A percentile compares a stretch with the other conserved stretches of the same genome.
phyloP scores from a whole-genome alignment of 495 filamentous ascomycete species.

The Penicillium canescens region DNA sequence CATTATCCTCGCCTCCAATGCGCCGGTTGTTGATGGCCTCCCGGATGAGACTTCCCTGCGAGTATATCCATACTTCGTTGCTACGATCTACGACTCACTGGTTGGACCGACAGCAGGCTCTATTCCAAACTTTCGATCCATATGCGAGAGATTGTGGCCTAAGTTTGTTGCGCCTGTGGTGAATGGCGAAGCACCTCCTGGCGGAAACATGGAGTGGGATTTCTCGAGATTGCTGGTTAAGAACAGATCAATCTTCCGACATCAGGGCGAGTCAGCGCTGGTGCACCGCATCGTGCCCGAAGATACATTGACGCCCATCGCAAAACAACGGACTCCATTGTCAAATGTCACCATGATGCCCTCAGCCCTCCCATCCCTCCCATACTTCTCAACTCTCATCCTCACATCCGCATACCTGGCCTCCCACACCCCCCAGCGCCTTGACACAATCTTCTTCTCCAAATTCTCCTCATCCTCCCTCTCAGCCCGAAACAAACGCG shows the following conservation, averaged over 20 bases:
- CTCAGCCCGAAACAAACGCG: conserved; percentile 48
- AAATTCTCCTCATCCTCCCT: conserved; percentile 64
- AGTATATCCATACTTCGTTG: conserved; percentile 45
- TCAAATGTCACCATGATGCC: conserved; percentile 31
- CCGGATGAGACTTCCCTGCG: conserved; percentile 28
- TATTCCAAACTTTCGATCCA: conserved; percentile 40
- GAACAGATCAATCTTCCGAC: conserved; percentile 72
- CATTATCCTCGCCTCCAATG: conserved; percentile 60
- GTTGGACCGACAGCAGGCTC: conserved; percentile 46
- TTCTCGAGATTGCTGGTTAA: conserved; percentile 79
- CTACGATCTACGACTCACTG: conserved; percentile 41
- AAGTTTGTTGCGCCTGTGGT: conserved; percentile 62
- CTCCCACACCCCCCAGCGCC: conserved; percentile 78
- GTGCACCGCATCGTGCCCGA: conserved; percentile 66
- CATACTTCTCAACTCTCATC: conserved; percentile 79
- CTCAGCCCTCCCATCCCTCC: conserved; percentile 53
- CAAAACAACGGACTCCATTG: conserved; percentile 23
- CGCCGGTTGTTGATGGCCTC: conserved; percentile 32
- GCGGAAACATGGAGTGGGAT: conserved; percentile 61
- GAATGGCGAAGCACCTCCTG: conserved; percentile 35
- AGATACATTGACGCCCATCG: conserved; percentile 18
- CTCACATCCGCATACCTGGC: conserved; percentile 88
- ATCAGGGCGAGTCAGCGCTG: conserved; percentile 72
- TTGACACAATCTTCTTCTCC: conserved; percentile 82
- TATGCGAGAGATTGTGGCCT: conserved; percentile 71